phyloP scores from a whole-genome alignment of 371 early-diverging fungal species.

The Apophysomyces trapeziformis region DNA sequence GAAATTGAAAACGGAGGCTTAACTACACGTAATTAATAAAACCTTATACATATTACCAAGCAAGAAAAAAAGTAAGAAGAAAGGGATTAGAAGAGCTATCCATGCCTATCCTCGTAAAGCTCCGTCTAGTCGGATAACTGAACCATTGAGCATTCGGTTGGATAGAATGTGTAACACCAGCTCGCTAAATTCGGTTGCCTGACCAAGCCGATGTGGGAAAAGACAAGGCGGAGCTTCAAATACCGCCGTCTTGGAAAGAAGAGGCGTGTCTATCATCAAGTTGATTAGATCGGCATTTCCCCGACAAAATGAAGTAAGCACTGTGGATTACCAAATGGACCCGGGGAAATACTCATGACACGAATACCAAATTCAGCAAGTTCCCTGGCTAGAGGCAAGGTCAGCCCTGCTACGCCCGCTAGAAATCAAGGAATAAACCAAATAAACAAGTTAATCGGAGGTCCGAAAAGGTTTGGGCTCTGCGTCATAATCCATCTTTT shows the following conservation, averaged over 20 bases:
- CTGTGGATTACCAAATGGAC: constrained; percentile 51
- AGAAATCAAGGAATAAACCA: background rate
- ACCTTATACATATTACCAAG: too few species aligned
- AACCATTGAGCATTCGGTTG: constrained; percentile 64
- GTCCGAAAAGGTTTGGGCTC: too few species aligned
- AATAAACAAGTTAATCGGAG: too few species aligned
- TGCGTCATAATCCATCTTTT: background rate
- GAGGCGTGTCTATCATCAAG: constrained; percentile 39
- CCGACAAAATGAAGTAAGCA: background rate
- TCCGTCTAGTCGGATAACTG: constrained; percentile 65
- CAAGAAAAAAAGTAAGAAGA: too few species aligned
- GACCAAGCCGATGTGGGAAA: constrained; percentile 56
- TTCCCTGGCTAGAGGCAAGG: constrained; percentile 65
- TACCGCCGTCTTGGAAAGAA: constrained; percentile 14
- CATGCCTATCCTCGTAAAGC: constrained; percentile 31
- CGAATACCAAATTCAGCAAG: constrained; percentile 57
- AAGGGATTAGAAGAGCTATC: too few species aligned
- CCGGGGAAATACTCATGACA: constrained; percentile 65
- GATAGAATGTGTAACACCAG: constrained; percentile 53
- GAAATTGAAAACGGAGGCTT: too few species aligned
- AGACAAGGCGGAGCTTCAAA: constrained; percentile 17
- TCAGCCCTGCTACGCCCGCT: constrained; percentile 63
- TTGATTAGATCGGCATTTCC: background rate
- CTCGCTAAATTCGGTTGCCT: constrained; percentile 59
- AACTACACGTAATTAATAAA: too few species aligned